Evolutionary conservation across 768 basidiomycete genomes (phyloP).

Genomic region (Clavulina sp.): DNA sequence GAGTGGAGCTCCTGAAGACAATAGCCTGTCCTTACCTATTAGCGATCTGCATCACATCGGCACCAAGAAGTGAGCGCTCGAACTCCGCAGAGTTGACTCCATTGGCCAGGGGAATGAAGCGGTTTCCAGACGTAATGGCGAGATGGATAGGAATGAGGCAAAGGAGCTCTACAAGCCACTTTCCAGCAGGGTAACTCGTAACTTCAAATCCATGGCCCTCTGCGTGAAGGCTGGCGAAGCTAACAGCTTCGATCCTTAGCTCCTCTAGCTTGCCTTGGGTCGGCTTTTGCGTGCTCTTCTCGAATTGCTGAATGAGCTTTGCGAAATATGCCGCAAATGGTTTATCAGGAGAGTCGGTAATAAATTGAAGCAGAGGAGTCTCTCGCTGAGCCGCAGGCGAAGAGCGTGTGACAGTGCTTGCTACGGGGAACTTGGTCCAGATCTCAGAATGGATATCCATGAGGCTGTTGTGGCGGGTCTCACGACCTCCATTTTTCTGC

Average conservation of each 20-base stretch:
- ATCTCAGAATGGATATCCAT: conserved; percentile 8
- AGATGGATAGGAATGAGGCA: conserved; percentile 51
- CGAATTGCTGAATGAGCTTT: conserved; percentile 29
- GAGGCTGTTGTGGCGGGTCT: conserved; percentile 4
- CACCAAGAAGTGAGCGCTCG: conserved; percentile 38
- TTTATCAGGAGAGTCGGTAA: conserved; percentile 12
- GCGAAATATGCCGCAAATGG: conserved; percentile 30
- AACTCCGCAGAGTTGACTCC: conserved; percentile 32
- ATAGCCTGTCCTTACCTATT: conserved; percentile 19
- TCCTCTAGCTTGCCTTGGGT: conserved; percentile 27
- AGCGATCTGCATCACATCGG: conserved; percentile 36
- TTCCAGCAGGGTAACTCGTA: conserved; percentile 31
- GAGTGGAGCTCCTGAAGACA: neutral
- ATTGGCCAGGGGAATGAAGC: conserved; percentile 44
- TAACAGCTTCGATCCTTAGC: conserved; percentile 18
- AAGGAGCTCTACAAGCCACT: conserved; percentile 44
- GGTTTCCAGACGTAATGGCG: conserved; percentile 39
- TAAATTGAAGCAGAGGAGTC: conserved; percentile 14
- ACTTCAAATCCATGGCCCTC: conserved; percentile 12
- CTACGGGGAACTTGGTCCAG: conserved; percentile 33
- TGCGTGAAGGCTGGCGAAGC: conserved; percentile 14
- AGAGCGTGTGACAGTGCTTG: conserved; percentile 32
- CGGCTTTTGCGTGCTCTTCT: conserved; percentile 35
- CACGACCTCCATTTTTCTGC: conserved; percentile 35
- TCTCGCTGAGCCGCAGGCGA: conserved; percentile 13